Base-by-base conservation (phyloP, 2,329 filamentous ascomycete species). In the Leptographium flavum region DNA sequence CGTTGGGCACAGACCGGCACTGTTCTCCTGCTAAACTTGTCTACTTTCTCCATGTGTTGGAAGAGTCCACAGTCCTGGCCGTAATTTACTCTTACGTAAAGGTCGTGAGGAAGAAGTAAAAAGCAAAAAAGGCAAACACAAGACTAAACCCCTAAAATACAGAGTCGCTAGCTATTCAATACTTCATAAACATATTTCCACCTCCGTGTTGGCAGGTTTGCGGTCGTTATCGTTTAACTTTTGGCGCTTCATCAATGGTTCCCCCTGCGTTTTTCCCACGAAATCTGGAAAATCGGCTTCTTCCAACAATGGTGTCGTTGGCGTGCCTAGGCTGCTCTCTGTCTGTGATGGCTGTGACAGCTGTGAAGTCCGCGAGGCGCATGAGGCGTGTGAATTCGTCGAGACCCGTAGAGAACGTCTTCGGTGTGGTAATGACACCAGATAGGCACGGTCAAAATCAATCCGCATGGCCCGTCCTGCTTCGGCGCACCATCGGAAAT, bases 401-500 rank as follows among this genome's bases (percentile, higher is more conserved):
- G 35, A 39, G 8, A 32, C 21, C 17, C n/a, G 35, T 14, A 38
- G 17, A 17, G 14, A 5, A 33, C 7, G 35, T 7, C 39, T 39
- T 42, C 40, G 14, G 28, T 21, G 3, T 33, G 19, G 23, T 5
- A 21, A 15, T 23, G 25, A 36, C 35, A 14, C 19, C 36, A 47
- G 33, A 27, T 23, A n/a, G 22, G 46, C 46, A 21, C 42, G 42
- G 1, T 45, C 46, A 45, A 47, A 47, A 28, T 47, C 46, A 22
- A 47, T 47, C 17, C 46, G 38, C 42, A 47, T 47, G 39, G 39
- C 46, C 8, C 46, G 38, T 30, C 33, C 32, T 21, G 21, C 19
- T 23, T 47, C 46, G 22, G 19, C 25, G 28, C 42, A 47, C 46
- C 46, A 47, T 15, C 46, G 46, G 22, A 45, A 38, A 38, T 47